Evolutionary conservation across 306 rosid species (phyloP).

Genomic region (Sphenostylis stenocarpa): DNA sequence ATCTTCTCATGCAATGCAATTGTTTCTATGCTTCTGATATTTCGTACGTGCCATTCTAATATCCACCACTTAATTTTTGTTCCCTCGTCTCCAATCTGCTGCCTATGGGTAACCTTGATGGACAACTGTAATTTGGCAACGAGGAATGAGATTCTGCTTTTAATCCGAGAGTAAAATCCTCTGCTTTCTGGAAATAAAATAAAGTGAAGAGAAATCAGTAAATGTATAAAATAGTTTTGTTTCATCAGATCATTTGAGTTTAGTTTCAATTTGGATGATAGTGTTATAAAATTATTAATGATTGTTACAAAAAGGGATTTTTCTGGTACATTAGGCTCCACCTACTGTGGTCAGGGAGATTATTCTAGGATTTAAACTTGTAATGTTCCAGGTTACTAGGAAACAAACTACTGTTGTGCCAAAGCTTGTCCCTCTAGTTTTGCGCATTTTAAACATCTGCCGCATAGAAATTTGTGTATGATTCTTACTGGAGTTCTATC

Average conservation of each 20-base stretch:
- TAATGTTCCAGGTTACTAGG: not conserved
- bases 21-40: not conserved
- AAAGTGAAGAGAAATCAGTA: not conserved
- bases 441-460: not conserved
- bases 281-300: not conserved
- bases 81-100: not conserved
- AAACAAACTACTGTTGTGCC: not conserved
- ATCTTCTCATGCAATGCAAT: not conserved
- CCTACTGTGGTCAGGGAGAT: not conserved
- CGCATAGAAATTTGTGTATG: not conserved
- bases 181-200: not conserved
- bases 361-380: not conserved
- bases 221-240: not conserved
- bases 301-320: not conserved
- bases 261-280: not conserved
- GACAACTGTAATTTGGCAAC: not conserved
- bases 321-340: not conserved
- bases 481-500: slow-evolving; percentile 23
- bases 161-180: not conserved
- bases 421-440: not conserved
- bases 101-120: not conserved
- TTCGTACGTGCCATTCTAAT: not conserved
- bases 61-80: not conserved
- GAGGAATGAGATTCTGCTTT: not conserved
- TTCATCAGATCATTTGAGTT: not conserved